phyloP scores from a whole-genome alignment of 2,329 filamentous ascomycete species.

The Rugonectria rugulosa region DNA sequence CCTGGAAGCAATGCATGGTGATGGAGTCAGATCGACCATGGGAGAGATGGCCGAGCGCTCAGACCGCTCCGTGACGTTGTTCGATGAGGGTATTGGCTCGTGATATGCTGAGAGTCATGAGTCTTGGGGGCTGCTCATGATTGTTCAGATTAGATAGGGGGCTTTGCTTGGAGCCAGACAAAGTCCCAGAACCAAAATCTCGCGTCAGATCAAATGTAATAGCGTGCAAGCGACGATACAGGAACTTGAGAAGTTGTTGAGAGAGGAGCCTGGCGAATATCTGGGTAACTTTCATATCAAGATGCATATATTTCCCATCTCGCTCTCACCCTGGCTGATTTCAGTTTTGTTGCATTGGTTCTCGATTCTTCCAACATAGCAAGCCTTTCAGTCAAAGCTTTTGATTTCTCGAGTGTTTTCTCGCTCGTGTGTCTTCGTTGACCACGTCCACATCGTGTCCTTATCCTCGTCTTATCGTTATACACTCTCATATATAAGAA shows the following conservation, averaged over 20 bases:
- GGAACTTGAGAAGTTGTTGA: too few relatives aligned
- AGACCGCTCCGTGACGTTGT: neutral
- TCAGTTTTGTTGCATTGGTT: too few relatives aligned
- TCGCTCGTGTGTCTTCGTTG: too few relatives aligned
- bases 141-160: neutral
- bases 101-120: too few relatives aligned
- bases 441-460: neutral
- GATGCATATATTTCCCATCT: neutral
- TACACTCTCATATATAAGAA: neutral
- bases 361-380: neutral
- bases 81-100: neutral
- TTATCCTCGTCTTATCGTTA: neutral
- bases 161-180: neutral
- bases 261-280: too few relatives aligned
- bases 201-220: conserved; percentile 18
- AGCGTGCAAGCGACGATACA: neutral
- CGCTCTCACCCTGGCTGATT: too few relatives aligned
- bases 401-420: too few relatives aligned
- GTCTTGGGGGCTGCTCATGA: too few relatives aligned
- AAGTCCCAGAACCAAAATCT: conserved; percentile 11
- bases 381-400: too few relatives aligned
- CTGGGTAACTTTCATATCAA: neutral
- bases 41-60: neutral
- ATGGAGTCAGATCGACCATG: neutral
- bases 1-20: too few relatives aligned